Evolutionary conservation across 2,329 filamentous ascomycete genomes (phyloP), one percentile per base, ranked within the genome.

Genomic region (Zarea fungicola): DNA sequence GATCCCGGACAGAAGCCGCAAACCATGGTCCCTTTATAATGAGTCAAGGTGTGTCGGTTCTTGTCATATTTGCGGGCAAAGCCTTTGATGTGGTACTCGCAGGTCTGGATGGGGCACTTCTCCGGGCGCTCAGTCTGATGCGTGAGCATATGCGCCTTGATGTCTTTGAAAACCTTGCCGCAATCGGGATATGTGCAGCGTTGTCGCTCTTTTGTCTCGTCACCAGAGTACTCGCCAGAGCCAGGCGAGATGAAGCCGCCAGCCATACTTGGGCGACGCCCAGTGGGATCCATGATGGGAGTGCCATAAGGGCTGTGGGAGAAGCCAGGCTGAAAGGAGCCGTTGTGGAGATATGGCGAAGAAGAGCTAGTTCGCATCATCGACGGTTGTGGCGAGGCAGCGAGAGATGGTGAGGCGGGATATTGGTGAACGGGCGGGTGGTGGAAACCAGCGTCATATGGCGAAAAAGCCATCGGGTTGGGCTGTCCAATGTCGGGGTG

Each of bases 11-110:
- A 96, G 72, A 96, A 96, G 25, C 89, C 90, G 63, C 91, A 96
- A 21, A 96, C 89, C 91, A 96, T 96, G 42, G 88, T 96, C 34
- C 91, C 91, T 71, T 96, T 96, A 78, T 96, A 96, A 66, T 96
- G 91, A 5, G 91, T 96, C 54, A 96, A 70, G 5, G 90, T 95
- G 66, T 96, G 91, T 37, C 91, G 77, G 70, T 96, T 96, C 77
- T 95, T 95, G 74, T 96, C 91, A 65, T 96, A 96, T 70, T 96
- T 96, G 59, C 91, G 80, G 10, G 91, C 90, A 62, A 96, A 96
- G 4, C 91, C 91, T 70, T 96, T 96, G 62, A 80, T 73, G 72
- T 95, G 85, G 69, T 96, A 96, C 61, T 95, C 89, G 73, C 91
- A 96, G 0, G 84, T 93, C 50, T 85, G 76, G 57, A 96, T 96